Evolutionary conservation across 202 grass and related monocot genomes (phyloP), one percentile per base, ranked within the genome.

Genomic region (Elaeis oleifera): DNA sequence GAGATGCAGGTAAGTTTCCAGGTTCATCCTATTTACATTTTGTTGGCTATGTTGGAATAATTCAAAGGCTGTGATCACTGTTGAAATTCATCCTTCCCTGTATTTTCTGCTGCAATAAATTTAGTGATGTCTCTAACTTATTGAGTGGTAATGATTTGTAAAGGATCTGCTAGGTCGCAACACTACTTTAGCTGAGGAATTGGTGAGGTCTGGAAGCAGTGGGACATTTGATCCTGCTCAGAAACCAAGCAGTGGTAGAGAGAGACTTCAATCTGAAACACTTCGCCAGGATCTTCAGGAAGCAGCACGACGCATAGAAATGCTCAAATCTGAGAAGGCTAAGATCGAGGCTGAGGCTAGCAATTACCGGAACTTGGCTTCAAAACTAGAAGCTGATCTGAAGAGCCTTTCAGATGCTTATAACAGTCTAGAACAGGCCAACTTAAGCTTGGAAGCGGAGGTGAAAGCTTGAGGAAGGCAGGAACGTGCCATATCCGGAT

Each of bases 401-500:
- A 99, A 94, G 80, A 92, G 84, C 64, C 73, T 99, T 15, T 89
- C 94, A 64, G 88, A 89, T 31, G 94, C 94, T 25, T 99, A 99
- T 77, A 94, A 94, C 78, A 99, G 85, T 60, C 59, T 99, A 52
- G 85, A 99, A 71, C 94, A 94, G 59, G 74, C 63, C n/a, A 99
- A 99, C 69, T 66, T 89, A 63, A 70, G 72, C 36, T 81, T 99
- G 4, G 94, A 99, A 60, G 27, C 74, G 0, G 94, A 94, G 75
- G 80, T 60, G 50, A 89, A 84, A 60, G 80, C 75, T 54, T 89
- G 58, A 66, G 64, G 77, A 82, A 89, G 70, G 79, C 83, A 66
- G 83, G 83, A 19, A 58, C 29, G 60, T 31, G 6, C 62, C 79
- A 6, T 75, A 83, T 51, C 88, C 80, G 0, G 82, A 99, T 29